Percentiles rank a stretch among this genome's conserved stretches.
These are phyloP conservation scores for Lyophyllum shimeji DNA, from an alignment of 768 basidiomycete species.

Conservation along the genomic window DNA sequence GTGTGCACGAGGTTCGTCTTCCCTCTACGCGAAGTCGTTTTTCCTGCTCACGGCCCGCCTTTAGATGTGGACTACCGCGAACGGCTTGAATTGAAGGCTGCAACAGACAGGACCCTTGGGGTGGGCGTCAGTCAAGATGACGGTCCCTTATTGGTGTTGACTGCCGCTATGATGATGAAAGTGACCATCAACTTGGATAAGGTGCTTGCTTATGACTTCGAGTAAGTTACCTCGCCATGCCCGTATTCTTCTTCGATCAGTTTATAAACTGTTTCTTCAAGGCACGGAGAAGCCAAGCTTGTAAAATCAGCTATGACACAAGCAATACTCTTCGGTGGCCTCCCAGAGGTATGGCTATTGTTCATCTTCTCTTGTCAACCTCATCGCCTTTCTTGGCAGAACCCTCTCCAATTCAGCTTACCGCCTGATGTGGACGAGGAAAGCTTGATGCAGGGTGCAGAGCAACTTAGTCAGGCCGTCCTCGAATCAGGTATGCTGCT, in stretches of 20 bases:
- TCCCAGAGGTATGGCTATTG: conserved; percentile 48
- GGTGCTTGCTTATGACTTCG: conserved; percentile 57
- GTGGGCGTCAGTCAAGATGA: conserved; percentile 57
- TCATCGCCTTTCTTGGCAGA: conserved; percentile 35
- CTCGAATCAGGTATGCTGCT: conserved; percentile 62
- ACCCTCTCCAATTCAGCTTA: conserved; percentile 79
- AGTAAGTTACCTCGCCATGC: conserved; percentile 42
- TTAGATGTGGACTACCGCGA: conserved; percentile 71
- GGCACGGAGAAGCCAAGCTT: conserved; percentile 63
- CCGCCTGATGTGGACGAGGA: conserved; percentile 79
- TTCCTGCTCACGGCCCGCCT: not conserved
- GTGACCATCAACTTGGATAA: conserved; percentile 60
- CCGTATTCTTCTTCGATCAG: not conserved
- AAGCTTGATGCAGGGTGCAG: conserved; percentile 76
- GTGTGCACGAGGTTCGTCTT: conserved; percentile 56
- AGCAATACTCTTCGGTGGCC: conserved; percentile 75
- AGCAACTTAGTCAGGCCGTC: conserved; percentile 69
- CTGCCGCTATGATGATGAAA: conserved; percentile 71
- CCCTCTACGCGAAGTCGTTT: not conserved
- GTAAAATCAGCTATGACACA: conserved; percentile 82
- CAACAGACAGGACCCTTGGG: conserved; percentile 67
- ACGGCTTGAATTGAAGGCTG: conserved; percentile 68
- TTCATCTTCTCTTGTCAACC: not conserved
- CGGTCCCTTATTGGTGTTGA: conserved; percentile 55
- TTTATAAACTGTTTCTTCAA: conserved; percentile 19